Evolutionary conservation across 148 eudicot genomes (phyloP).

Genomic region (Bassia scoparia): DNA sequence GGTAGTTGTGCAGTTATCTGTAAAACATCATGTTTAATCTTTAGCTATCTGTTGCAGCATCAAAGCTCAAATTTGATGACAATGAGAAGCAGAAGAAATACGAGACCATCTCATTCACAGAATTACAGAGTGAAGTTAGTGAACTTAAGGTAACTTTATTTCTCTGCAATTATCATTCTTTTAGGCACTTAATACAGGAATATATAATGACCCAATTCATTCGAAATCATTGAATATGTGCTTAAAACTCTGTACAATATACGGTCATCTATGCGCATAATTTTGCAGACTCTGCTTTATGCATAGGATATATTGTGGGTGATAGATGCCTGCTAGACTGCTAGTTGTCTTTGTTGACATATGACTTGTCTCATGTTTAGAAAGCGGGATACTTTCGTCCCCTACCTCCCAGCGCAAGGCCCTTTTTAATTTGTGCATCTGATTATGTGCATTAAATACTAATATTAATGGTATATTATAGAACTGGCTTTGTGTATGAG

Average conservation of each 20-base stretch:
- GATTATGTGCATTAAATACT: background rate
- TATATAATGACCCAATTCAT: background rate
- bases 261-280: too few species aligned
- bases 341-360: background rate
- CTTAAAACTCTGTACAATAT: background rate
- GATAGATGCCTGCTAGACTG: background rate
- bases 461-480: background rate
- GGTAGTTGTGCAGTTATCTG: constrained; percentile 3
- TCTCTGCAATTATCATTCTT: background rate
- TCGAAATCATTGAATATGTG: background rate
- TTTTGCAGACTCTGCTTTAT: too few species aligned
- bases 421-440: background rate
- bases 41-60: constrained; percentile 57
- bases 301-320: too few species aligned
- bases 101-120: constrained; percentile 59
- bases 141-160: constrained; percentile 64
- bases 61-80: constrained; percentile 63
- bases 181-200: background rate
- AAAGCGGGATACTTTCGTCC: background rate
- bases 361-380: background rate
- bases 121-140: constrained; percentile 49
- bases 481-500: background rate
- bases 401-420: background rate
- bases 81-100: constrained; percentile 59
- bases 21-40: constrained; percentile 7